Conservation (phyloP, 306 rosid species). For the Parietaria judaica region DNA sequence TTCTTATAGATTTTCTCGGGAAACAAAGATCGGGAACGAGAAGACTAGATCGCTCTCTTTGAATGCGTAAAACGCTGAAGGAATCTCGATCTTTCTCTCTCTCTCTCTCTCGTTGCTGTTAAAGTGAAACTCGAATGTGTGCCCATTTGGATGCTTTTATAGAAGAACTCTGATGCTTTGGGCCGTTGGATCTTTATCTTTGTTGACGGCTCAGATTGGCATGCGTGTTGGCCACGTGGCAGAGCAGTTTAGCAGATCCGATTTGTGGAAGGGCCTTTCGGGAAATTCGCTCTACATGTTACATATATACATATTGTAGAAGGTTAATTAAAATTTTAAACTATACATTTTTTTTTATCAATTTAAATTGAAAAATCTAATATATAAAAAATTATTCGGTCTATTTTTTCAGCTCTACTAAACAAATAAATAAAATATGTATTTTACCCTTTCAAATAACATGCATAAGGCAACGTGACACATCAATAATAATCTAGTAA, state of each 20-base stretch:
- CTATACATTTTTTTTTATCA: too few species aligned
- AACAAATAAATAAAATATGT: too few species aligned
- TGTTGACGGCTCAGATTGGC: constrained; percentile 1
- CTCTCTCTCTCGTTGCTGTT: neutral
- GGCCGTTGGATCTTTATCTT: constrained; percentile 20
- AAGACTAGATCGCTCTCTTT: neutral
- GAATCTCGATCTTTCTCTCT: constrained; percentile 1
- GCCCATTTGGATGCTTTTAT: constrained; percentile 6
- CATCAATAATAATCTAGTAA: too few species aligned
- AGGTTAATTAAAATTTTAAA: too few species aligned
- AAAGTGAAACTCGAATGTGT: accelerated
- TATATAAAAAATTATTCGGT: too few species aligned
- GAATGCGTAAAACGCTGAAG: constrained; percentile 4
- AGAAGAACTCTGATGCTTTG: neutral
- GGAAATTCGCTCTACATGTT: neutral
- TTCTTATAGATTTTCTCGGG: neutral
- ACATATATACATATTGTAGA: too few species aligned
- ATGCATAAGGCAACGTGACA: too few species aligned
- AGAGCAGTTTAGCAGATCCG: neutral
- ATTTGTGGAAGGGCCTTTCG: neutral
- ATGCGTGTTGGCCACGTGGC: constrained; percentile 13
- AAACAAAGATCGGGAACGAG: neutral
- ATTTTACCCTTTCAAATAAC: too few species aligned
- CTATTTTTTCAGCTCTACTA: too few species aligned
- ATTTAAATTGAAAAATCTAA: too few species aligned